These are phyloP conservation scores for Escallonia rubra DNA, from an alignment of 129 eudicot genomes.

Conservation along the genomic window DNA sequence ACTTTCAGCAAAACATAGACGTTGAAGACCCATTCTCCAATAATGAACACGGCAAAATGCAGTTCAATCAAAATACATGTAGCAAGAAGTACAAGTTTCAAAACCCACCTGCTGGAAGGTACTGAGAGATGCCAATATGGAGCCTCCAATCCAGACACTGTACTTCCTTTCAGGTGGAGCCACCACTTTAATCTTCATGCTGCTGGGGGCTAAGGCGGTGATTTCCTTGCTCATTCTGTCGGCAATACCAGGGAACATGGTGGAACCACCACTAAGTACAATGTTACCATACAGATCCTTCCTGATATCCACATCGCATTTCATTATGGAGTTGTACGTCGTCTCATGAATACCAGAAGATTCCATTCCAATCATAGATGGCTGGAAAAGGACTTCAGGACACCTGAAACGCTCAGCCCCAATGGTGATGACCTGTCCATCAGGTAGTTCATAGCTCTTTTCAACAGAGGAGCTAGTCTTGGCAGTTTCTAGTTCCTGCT, in stretches of 20 bases:
- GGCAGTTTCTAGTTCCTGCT: conserved; percentile 52
- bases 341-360: conserved; percentile 71
- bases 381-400: conserved; percentile 72
- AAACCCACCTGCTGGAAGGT: conserved; percentile 64
- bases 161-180: conserved; percentile 78
- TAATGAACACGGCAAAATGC: background rate
- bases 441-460: conserved; percentile 63
- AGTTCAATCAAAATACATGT: background rate
- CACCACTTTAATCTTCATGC: conserved; percentile 65
- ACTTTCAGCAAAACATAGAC: background rate
- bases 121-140: conserved; percentile 67
- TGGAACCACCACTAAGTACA: conserved; percentile 59
- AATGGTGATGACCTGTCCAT: conserved; percentile 65
- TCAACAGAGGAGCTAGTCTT: conserved; percentile 53
- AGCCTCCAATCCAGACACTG: conserved; percentile 74
- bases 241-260: conserved; percentile 62
- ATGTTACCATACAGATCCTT: conserved; percentile 55
- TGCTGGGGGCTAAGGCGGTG: conserved; percentile 49
- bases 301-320: conserved; percentile 57
- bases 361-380: conserved; percentile 71
- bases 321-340: conserved; percentile 54
- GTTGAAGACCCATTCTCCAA: background rate
- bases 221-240: conserved; percentile 71
- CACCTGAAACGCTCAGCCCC: conserved; percentile 72
- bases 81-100: background rate